phyloP scores from a whole-genome alignment of 2,329 filamentous ascomycete species.

The Aspergillus niger region DNA sequence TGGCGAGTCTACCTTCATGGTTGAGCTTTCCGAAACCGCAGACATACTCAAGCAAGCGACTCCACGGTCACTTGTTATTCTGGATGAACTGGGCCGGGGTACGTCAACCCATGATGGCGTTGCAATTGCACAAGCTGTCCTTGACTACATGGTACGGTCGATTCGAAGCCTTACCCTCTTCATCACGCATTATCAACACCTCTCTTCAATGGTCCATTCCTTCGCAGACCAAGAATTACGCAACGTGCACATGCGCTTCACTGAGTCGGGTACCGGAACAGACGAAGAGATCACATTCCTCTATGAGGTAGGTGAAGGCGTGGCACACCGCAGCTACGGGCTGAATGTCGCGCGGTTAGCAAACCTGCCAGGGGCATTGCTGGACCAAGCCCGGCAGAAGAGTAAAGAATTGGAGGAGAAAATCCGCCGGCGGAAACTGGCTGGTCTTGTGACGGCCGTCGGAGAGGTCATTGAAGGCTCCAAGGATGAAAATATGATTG shows the following conservation, averaged over 20 bases:
- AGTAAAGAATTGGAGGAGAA: conserved; percentile 77
- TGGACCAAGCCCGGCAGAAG: conserved; percentile 78
- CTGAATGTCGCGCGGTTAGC: conserved; percentile 89
- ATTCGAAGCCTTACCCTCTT: conserved; percentile 81
- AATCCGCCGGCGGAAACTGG: conserved; percentile 65
- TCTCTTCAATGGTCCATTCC: conserved; percentile 71
- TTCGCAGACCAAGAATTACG: conserved; percentile 67
- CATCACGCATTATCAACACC: conserved; percentile 95
- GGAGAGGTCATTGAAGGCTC: conserved; percentile 28
- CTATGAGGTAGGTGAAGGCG: conserved; percentile 87
- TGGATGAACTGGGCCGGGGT: conserved; percentile 91
- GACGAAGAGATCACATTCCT: conserved; percentile 88
- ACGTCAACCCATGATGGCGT: conserved; percentile 95
- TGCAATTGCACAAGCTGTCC: conserved; percentile 88
- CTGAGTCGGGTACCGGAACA: conserved; percentile 53
- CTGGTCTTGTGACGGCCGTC: conserved; percentile 33
- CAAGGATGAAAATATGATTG: conserved; percentile 28
- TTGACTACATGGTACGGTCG: conserved; percentile 78
- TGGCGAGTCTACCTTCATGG: conserved; percentile 96
- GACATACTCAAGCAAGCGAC: conserved; percentile 89
- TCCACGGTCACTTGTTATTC: conserved; percentile 78
- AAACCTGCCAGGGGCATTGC: conserved; percentile 71
- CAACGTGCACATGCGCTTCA: conserved; percentile 96
- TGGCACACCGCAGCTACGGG: conserved; percentile 91
- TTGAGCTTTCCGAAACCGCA: conserved; percentile 89